Conservation (phyloP, 495 filamentous ascomycete species). For the Recurvomyces mirabilis region DNA sequence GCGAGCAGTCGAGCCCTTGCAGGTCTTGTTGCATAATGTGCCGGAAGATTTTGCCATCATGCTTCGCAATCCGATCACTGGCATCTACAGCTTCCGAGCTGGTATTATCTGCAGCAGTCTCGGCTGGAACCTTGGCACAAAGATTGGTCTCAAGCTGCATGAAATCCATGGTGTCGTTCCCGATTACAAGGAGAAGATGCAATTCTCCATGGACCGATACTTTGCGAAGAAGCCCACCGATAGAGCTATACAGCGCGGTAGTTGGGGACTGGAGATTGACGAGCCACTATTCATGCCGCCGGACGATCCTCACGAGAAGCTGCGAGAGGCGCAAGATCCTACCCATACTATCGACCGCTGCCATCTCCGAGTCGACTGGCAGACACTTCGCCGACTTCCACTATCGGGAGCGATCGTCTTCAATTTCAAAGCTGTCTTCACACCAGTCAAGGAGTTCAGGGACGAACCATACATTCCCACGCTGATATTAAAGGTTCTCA, state of each 20-base stretch:
- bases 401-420: slow-evolving; percentile 67
- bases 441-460: slow-evolving; percentile 57
- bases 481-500: slow-evolving; percentile 55
- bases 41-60: slow-evolving; percentile 84
- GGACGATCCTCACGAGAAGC: slow-evolving; percentile 54
- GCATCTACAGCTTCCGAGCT: slow-evolving; percentile 65
- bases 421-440: slow-evolving; percentile 89
- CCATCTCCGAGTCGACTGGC: slow-evolving; percentile 81
- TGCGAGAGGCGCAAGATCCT: slow-evolving; percentile 45
- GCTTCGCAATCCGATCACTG: slow-evolving; percentile 58
- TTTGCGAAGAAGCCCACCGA: slow-evolving; percentile 69
- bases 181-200: slow-evolving; percentile 86
- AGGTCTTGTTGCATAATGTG: slow-evolving; percentile 67
- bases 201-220: slow-evolving; percentile 79
- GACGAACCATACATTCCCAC: slow-evolving; percentile 66
- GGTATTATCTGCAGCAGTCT: slow-evolving; percentile 69
- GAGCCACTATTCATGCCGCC: slow-evolving; percentile 69
- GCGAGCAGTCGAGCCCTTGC: slow-evolving; percentile 52
- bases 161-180: slow-evolving; percentile 72
- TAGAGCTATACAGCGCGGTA: slow-evolving; percentile 71
- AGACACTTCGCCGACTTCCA: slow-evolving; percentile 74
- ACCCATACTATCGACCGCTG: slow-evolving; percentile 48
- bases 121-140: slow-evolving; percentile 69
- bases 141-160: slow-evolving; percentile 60
- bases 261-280: slow-evolving; percentile 77